These are phyloP conservation scores for Phytophthora podocarpi DNA, from an alignment of 352 stramenopile species.

Conservation along the genomic window DNA sequence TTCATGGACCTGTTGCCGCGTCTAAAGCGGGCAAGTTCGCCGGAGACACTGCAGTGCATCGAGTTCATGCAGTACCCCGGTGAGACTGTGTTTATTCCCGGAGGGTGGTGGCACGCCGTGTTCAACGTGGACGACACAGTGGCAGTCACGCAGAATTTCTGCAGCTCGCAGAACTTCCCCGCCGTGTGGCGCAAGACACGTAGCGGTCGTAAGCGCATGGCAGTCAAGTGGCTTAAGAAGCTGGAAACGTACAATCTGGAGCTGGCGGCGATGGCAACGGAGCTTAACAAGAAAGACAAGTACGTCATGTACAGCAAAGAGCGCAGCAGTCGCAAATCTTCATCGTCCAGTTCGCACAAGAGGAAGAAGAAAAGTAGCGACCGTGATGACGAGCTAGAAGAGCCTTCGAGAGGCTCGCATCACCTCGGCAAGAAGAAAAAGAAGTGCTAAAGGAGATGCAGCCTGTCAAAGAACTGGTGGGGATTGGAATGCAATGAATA, in stretches of 20 bases:
- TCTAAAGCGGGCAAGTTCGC: conserved; percentile 77
- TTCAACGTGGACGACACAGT: conserved; percentile 93
- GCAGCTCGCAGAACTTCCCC: conserved; percentile 89
- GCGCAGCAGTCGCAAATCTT: conserved; percentile 13
- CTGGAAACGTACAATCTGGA: conserved; percentile 85
- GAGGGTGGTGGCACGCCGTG: conserved; percentile 94
- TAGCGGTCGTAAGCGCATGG: conserved; percentile 93
- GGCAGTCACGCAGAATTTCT: conserved; percentile 95
- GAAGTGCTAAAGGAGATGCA: conserved; percentile 25
- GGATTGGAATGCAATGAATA: conserved; percentile 1
- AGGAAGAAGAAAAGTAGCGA: conserved; percentile 48
- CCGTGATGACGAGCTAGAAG: conserved; percentile 22
- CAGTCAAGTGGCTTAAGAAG: conserved; percentile 92
- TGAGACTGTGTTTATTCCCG: conserved; percentile 93
- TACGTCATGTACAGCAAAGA: conserved; percentile 85
- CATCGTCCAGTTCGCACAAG: conserved; percentile 29
- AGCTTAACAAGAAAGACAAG: conserved; percentile 88
- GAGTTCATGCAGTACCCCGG: conserved; percentile 91
- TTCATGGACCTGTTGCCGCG: conserved; percentile 92
- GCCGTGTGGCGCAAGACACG: conserved; percentile 90
- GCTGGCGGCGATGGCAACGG: conserved; percentile 73
- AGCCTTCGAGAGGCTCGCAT: conserved; percentile 6
- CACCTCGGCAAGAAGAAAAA: conserved; percentile 40
- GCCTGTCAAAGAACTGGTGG: not conserved
- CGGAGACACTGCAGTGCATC: conserved; percentile 69